phyloP scores from a whole-genome alignment of 2,329 filamentous ascomycete species.

The Penicillium sp. region DNA sequence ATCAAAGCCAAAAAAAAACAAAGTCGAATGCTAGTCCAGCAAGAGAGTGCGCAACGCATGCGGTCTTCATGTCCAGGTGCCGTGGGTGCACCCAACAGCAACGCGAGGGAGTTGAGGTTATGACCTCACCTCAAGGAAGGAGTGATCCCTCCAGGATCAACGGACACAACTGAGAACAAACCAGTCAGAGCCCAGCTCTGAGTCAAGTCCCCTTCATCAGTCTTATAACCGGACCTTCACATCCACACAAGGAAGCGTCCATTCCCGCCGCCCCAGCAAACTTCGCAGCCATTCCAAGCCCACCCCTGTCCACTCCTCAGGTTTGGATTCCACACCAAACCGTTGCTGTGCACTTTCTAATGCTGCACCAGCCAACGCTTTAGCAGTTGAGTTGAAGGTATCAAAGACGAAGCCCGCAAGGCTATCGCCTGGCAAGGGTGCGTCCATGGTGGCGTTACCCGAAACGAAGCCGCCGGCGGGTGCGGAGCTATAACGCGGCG shows the following conservation, averaged over 20 bases:
- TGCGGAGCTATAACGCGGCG: conserved; percentile 63
- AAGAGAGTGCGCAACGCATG: background rate
- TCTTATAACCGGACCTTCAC: conserved; percentile 74
- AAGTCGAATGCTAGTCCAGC: background rate
- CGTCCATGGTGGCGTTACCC: conserved; percentile 19
- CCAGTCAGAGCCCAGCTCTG: background rate
- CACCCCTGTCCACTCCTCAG: conserved; percentile 71
- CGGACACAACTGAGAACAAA: background rate
- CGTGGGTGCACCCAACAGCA: background rate
- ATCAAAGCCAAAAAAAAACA: background rate
- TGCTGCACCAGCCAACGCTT: conserved; percentile 66
- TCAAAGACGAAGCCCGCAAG: conserved; percentile 44
- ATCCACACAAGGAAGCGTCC: conserved; percentile 89
- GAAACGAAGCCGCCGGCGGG: conserved; percentile 18
- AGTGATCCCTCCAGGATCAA: too few relatives aligned
- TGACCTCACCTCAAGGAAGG: background rate
- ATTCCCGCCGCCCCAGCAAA: conserved; percentile 78
- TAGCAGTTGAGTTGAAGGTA: conserved; percentile 69
- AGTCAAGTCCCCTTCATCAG: background rate
- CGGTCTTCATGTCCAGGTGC: background rate
- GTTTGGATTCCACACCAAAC: conserved; percentile 41
- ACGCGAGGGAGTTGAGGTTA: background rate
- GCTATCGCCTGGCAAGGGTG: conserved; percentile 32
- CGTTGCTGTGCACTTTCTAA: conserved; percentile 60
- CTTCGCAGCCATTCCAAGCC: conserved; percentile 85